Evolutionary conservation across 192 early-diverging fungal genomes (phyloP).

Genomic region (Backusella luteola): DNA sequence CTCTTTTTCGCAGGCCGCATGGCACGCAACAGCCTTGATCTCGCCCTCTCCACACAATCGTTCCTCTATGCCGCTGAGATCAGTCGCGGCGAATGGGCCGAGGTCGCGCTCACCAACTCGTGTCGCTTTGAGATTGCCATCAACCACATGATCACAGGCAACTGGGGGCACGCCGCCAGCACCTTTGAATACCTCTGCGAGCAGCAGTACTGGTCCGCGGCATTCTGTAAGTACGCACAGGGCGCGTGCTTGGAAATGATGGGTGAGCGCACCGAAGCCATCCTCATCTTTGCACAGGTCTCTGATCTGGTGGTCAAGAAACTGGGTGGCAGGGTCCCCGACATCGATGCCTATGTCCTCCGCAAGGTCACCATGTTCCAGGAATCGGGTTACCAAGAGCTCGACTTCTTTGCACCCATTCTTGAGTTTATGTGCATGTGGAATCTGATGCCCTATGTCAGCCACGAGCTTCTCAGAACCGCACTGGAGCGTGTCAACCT

Average conservation of each 20-base stretch:
- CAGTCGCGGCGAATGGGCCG: conserved; percentile 35
- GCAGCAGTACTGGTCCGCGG: conserved; percentile 54
- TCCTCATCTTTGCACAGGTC: conserved; percentile 58
- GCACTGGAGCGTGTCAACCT: conserved; percentile 5
- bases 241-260: conserved; percentile 46
- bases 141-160: conserved; percentile 44
- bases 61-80: conserved; percentile 37
- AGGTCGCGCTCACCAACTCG: conserved; percentile 41
- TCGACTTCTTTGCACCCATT: conserved; percentile 36
- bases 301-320: conserved; percentile 45
- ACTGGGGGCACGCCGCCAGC: conserved; percentile 41
- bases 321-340: conserved; percentile 34
- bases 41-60: conserved; percentile 34
- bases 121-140: conserved; percentile 51
- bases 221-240: conserved; percentile 47
- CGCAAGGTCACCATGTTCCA: conserved; percentile 46
- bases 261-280: conserved; percentile 71
- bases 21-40: conserved; percentile 32
- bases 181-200: conserved; percentile 40
- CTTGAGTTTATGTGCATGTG: conserved; percentile 52
- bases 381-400: conserved; percentile 32
- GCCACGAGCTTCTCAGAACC: conserved; percentile 19
- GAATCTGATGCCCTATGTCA: conserved; percentile 41
- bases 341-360: conserved; percentile 47
- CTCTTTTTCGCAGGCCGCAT: conserved; percentile 50